Base-by-base conservation (phyloP, 768 basidiomycete genomes). In the Hericium alpestre region DNA sequence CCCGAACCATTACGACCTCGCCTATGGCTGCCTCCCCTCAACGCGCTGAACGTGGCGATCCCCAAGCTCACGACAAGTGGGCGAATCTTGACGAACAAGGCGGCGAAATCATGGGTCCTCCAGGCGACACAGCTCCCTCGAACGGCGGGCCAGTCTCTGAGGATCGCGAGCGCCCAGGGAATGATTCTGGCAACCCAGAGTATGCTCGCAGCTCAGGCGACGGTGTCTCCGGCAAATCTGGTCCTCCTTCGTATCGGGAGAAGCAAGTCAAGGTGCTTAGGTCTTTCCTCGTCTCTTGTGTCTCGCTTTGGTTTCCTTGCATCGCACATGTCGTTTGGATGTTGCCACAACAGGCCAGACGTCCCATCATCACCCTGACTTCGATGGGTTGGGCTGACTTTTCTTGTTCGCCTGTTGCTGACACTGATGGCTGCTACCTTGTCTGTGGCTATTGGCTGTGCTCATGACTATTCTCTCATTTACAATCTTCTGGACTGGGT, bases 261-360 rank as follows among this genome's bases (percentile, higher is more conserved):
- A 87, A 85, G 78, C 84, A 84, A 76, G 76, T 82, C 78, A 88
- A 88, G 86, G 86, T 88, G 86, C 86, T 86, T 88, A 86, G 80
- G 79, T 84, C 78, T 77, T 72, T 73, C 78, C 71, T 65, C 67
- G 67, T 73, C 56, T 59, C 46, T 10, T 23, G 49, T 68, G 23
- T 62, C 56, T 53, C 52, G 43, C 18, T 55, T 56, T 37, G 57
- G 56, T 60, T 38, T 23, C 55, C 61, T 63, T 71, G 65, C 70
- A 65, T 67, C 64, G 62, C 53, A 38, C 54, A 56, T 54, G 55
- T 71, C 65, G 59, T 63, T 60, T 65, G 65, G 65, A 66, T 56
- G 56, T 59, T 51, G 61, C 53, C 54, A 51, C 51, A 53, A 41
- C 49, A 54, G 32, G 32, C 32, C 32, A 32, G 32, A 32, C 32